phyloP scores from a whole-genome alignment of 1,139 yeast genomes.

The Ogataea hybrid region DNA sequence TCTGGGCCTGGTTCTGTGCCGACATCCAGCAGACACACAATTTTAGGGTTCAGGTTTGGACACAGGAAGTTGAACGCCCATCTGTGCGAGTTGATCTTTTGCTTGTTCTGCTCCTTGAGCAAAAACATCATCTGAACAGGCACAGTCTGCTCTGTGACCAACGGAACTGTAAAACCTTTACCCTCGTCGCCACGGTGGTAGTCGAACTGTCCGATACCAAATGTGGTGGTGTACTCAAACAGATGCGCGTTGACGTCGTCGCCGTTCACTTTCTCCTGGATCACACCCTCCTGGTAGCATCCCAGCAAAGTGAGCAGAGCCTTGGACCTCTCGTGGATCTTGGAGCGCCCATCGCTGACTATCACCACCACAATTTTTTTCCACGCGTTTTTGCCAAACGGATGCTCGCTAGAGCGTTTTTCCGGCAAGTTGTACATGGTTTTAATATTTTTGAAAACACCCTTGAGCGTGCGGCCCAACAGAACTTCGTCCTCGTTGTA shows the following conservation, averaged over 20 bases:
- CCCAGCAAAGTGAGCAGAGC: slow-evolving; percentile 70
- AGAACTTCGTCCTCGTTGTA: slow-evolving; percentile 79
- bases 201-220: slow-evolving; percentile 50
- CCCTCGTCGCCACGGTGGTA: slow-evolving; percentile 48
- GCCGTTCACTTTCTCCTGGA: slow-evolving; percentile 73
- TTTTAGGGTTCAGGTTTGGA: slow-evolving; percentile 66
- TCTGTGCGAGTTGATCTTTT: slow-evolving; percentile 79
- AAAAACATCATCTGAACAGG: slow-evolving; percentile 78
- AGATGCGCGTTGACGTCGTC: slow-evolving; percentile 69
- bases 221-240: slow-evolving; percentile 76
- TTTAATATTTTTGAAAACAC: slow-evolving; percentile 78
- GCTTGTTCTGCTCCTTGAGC: slow-evolving; percentile 70
- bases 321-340: slow-evolving; percentile 63
- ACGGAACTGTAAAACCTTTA: slow-evolving; percentile 40
- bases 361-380: slow-evolving; percentile 72
- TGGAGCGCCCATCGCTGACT: slow-evolving; percentile 72
- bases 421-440: slow-evolving; percentile 65
- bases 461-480: slow-evolving; percentile 70
- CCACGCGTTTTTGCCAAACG: slow-evolving; percentile 83
- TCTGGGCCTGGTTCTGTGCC: slow-evolving; percentile 77
- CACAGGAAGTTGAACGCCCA: slow-evolving; percentile 85
- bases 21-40: slow-evolving; percentile 72
- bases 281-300: slow-evolving; percentile 76
- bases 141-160: slow-evolving; percentile 53
- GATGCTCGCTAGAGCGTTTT: slow-evolving; percentile 48